Base-by-base conservation (phyloP, 1,284 basidiomycete genomes). In the Austropuccinia psidii region DNA sequence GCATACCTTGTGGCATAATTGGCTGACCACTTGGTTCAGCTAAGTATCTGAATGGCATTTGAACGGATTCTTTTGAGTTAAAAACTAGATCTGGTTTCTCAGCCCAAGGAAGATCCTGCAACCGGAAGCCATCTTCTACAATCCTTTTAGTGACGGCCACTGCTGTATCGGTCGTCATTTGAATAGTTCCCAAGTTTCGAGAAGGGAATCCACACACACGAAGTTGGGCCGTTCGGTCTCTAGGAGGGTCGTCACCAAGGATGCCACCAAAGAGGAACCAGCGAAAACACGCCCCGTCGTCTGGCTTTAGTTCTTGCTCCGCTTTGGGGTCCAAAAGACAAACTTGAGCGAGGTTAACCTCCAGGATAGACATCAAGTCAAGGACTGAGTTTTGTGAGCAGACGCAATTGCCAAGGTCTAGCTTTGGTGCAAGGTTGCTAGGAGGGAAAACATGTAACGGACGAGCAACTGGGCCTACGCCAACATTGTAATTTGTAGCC, bases 161-260 rank as follows among this genome's bases (percentile, higher is more conserved):
- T 0, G 95, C 95, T 0, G 95, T 98, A 80, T 98, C 95, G 0
- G 95, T 98, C 31, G 95, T 98, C 95, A 98, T 98, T 81, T 98
- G 96, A 0, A 76, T 74, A 41, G 86, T 83, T 0, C 91, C 91
- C 4, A 96, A 84, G 80, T 90, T 90, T 31, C 93, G 85, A 3
- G 85, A 86, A 0, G 91, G 90, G 80, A 96, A 98, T 0, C 93
- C 93, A 19, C 93, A 83, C 17, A 85, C 85, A 33, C 96, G 87
- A 50, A 98, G 85, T 79, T 95, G 91, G 2, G 87, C 86, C 0
- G 95, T 98, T 55, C 83, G 77, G 76, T 95, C 92, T 57, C 91
- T 84, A 0, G 92, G 93, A 0, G 93, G 92, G 80, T 95, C 91
- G 77, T 95, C 93, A 13, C 92, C 91, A 86, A 81, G 76, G 55